A percentile compares a stretch with the other conserved stretches of the same genome.
These are phyloP conservation scores for Diaporthe amygdali DNA, from an alignment of 2,329 filamentous ascomycete species.

Conservation along the genomic window DNA sequence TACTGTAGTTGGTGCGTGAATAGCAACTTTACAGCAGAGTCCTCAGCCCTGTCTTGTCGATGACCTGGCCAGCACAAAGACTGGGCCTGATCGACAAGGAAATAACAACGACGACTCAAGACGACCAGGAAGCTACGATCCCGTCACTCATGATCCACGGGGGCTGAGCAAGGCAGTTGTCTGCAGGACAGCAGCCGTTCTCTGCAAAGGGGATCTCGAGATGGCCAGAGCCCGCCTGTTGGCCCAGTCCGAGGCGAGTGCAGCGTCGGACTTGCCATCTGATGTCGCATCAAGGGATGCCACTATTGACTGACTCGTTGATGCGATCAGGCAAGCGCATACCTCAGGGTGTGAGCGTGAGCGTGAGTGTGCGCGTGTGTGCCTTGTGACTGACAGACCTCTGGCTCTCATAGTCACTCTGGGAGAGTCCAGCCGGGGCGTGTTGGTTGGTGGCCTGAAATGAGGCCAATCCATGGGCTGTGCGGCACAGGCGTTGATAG, in stretches of 20 bases:
- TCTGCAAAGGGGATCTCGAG: not conserved
- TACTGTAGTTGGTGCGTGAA: not conserved
- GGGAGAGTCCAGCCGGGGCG: not conserved
- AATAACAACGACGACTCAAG: too few species aligned
- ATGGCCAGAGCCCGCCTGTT: not conserved
- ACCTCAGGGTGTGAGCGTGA: not conserved
- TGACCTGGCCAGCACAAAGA: not conserved
- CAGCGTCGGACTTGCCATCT: not conserved
- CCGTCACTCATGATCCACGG: not conserved
- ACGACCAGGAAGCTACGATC: not conserved
- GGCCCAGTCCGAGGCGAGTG: not conserved
- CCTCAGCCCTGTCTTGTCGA: not conserved
- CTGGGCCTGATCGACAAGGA: not conserved
- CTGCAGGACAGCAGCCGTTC: not conserved
- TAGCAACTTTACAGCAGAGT: not conserved
- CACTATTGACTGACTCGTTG: not conserved
- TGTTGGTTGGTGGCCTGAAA: constrained; percentile 8
- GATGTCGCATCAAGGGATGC: not conserved
- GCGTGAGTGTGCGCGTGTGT: too few species aligned
- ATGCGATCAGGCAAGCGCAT: not conserved
- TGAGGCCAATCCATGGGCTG: not conserved
- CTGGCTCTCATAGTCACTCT: not conserved
- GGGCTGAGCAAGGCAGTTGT: not conserved
- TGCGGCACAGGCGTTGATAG: constrained; percentile 7
- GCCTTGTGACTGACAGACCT: not conserved